Percentiles rank a stretch among this genome's conserved stretches.
Evolutionary conservation across 2,329 filamentous ascomycete genomes (phyloP).

Genomic region (Sporothrix schenckii): DNA sequence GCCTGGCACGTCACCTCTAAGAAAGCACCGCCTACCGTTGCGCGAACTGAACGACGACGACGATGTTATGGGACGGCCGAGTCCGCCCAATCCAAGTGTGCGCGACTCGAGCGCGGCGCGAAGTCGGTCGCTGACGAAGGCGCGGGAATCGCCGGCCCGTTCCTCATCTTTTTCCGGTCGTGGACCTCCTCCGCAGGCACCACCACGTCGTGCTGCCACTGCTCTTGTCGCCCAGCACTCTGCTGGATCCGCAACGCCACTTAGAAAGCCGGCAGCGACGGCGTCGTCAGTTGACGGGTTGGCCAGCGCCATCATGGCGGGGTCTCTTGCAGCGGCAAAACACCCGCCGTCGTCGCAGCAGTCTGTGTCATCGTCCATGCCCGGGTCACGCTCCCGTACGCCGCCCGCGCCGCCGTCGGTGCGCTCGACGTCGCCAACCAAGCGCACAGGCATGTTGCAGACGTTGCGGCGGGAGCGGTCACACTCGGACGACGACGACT

Average conservation of each 20-base stretch:
- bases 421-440: not conserved
- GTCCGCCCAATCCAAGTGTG: conserved; percentile 9
- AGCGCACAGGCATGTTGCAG: conserved; percentile 56
- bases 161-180: conserved; percentile 1
- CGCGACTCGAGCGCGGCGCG: conserved; percentile 21
- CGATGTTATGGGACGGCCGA: conserved; percentile 24
- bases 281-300: conserved; percentile 61
- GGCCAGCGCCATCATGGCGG: conserved; percentile 73
- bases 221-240: not conserved
- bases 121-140: conserved; percentile 4
- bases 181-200: not conserved
- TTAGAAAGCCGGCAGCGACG: conserved; percentile 24
- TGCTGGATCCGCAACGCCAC: not conserved
- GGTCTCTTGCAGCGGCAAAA: conserved; percentile 69
- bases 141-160: not conserved
- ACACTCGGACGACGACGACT: conserved; percentile 56
- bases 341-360: conserved; percentile 46
- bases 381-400: conserved; percentile 41
- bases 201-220: conserved; percentile 21
- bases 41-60: conserved; percentile 28
- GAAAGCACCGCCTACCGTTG: conserved; percentile 17
- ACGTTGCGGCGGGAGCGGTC: conserved; percentile 64
- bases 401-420: conserved; percentile 35
- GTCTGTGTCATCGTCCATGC: not conserved
- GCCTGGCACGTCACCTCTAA: not conserved